Base-by-base conservation (phyloP, 306 rosid genomes). In the Citrullus amarus region DNA sequence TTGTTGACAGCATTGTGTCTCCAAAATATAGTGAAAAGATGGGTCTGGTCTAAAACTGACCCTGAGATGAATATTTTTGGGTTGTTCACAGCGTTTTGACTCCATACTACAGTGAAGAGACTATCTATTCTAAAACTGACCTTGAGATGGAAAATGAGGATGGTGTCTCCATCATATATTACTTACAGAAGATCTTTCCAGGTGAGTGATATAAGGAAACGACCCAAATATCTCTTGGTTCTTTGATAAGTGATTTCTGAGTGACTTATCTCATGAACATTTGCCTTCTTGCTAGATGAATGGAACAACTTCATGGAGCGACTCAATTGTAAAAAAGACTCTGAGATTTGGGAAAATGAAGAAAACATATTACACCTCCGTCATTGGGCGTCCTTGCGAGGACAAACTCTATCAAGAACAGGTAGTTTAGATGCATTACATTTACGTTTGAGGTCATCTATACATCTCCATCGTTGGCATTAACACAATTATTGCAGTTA, bases 291-390 rank as follows among this genome's bases (percentile, higher is more conserved):
- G 41, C 43, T 80, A 95, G 99, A 95, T 86, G 99, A 95, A 84
- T 95, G 99, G 99, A 92, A 85, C 78, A 95, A 95, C 90, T 95
- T 95, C 86, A 87, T 91, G 96, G 99, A 95, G 89, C 84, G 99
- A 79, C 80, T 90, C 75, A 88, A 86, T 51, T 95, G 99, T 86
- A 95, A 91, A 87, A 88, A 87, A 68, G 91, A 88, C 10, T 85
- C 90, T 67, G 99, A 95, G 76, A 53, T 95, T 71, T 91, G 91
- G 97, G 97, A 91, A 84, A 91, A 79, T 86, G 99, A 95, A 48
- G 99, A 95, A 71, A 79, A 92, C 79, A 70, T 91, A 80, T 86
- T 92, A 84, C 97, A 95, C 79, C 89, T 95, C 79, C 99, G 99
- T 78, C 96, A 89, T 76, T 95, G 99, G 99, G 99, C 90, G 60